Conservation (phyloP, 768 basidiomycete genomes). For the Hypsizygus marmoreus region DNA sequence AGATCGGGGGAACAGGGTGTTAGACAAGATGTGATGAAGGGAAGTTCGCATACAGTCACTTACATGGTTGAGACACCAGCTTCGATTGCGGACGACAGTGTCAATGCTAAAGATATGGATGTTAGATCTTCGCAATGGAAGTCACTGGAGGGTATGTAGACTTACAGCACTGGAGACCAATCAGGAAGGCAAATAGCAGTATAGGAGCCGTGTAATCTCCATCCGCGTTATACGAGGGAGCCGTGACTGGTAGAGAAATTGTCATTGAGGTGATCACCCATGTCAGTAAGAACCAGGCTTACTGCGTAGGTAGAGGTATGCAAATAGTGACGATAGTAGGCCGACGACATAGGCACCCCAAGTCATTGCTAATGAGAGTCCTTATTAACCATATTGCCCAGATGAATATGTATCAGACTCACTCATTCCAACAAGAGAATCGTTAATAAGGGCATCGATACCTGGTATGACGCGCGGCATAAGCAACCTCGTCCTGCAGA, state of each 20-base stretch:
- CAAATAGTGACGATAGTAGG: constrained; percentile 72
- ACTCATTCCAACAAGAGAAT: constrained; percentile 81
- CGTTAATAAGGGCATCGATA: constrained; percentile 82
- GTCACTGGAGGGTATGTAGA: constrained; percentile 10
- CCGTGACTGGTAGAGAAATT: constrained; percentile 49
- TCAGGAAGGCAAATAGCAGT: constrained; percentile 78
- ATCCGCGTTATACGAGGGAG: constrained; percentile 70
- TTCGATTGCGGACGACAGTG: constrained; percentile 73
- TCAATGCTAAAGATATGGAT: constrained; percentile 47
- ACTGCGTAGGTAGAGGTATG: constrained; percentile 76
- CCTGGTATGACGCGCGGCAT: constrained; percentile 31
- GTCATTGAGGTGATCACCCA: not conserved
- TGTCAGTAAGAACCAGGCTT: constrained; percentile 25
- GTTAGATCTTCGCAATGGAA: constrained; percentile 3
- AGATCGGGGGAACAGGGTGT: too few species aligned
- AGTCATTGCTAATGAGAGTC: constrained; percentile 50
- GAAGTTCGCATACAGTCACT: constrained; percentile 17
- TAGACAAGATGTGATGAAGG: too few species aligned
- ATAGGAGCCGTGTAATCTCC: constrained; percentile 82
- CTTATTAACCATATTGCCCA: not conserved
- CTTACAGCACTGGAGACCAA: constrained; percentile 73
- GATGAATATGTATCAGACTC: constrained; percentile 25
- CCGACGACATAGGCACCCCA: constrained; percentile 84
- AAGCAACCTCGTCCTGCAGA: too few species aligned
- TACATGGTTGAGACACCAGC: constrained; percentile 89